Conservation (phyloP, 2,329 filamentous ascomycete genomes). For the Trichophyton rubrum region DNA sequence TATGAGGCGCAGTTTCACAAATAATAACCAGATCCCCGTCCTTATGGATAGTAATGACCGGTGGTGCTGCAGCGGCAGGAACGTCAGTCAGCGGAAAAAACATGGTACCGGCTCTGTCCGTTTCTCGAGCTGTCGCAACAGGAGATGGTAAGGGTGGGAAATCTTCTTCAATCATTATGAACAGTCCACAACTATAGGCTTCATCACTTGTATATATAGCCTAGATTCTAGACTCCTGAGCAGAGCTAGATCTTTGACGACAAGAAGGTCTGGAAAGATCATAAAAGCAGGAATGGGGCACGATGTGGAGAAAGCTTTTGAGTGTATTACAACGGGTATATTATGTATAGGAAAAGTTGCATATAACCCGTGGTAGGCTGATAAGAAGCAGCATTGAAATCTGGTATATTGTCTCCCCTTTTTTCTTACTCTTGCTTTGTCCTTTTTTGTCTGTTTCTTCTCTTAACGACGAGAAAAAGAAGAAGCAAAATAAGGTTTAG, state of each 20-base stretch:
- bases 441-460: no score
- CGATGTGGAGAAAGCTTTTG: no score
- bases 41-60: conserved; percentile 13
- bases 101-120: not conserved
- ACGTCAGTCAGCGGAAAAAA: not conserved
- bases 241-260: not conserved
- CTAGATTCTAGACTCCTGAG: not conserved
- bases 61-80: not conserved
- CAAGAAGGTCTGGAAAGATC: not conserved
- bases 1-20: conserved; percentile 15
- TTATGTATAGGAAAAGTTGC: no score
- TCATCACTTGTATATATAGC: not conserved
- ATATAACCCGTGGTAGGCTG: no score
- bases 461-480: no score
- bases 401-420: no score
- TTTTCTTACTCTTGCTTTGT: no score
- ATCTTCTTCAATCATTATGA: not conserved
- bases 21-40: conserved; percentile 28
- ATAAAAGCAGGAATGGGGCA: not conserved
- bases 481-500: no score
- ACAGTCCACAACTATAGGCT: not conserved
- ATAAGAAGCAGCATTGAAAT: no score
- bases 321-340: no score
- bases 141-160: not conserved
- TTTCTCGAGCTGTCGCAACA: not conserved